Evolutionary conservation across 2,329 filamentous ascomycete genomes (phyloP).

Genomic region (Coniochaeta prunicola): DNA sequence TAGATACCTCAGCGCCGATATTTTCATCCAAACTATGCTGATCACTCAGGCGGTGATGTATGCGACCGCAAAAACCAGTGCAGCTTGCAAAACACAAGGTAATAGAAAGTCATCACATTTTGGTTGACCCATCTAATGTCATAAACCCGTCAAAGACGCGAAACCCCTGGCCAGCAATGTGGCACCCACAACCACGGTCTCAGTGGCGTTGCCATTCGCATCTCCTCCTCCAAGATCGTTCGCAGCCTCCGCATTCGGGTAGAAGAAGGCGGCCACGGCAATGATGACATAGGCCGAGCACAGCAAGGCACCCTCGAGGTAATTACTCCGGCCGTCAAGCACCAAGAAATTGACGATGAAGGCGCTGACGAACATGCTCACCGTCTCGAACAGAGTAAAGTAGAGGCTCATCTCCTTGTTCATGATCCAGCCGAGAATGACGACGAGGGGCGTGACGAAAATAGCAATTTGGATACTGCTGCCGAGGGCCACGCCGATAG

Average conservation of each 20-base stretch:
- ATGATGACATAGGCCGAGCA: conserved; percentile 64
- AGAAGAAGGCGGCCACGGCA: conserved; percentile 32
- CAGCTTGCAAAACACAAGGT: not conserved
- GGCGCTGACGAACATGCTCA: conserved; percentile 75
- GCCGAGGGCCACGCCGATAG: conserved; percentile 65
- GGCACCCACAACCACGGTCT: not conserved
- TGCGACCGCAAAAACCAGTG: too few relatives aligned
- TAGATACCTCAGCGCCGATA: not conserved
- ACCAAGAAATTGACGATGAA: conserved; percentile 87
- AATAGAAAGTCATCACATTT: not conserved
- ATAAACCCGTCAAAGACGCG: not conserved
- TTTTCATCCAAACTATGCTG: not conserved
- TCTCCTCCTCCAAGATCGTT: conserved; percentile 9
- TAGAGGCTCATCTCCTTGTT: conserved; percentile 68
- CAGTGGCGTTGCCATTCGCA: not conserved
- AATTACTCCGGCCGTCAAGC: conserved; percentile 78
- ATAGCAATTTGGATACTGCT: conserved; percentile 67
- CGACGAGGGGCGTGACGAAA: conserved; percentile 62
- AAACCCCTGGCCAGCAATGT: not conserved
- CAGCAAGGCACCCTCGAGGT: conserved; percentile 69
- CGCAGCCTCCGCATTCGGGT: conserved; percentile 8
- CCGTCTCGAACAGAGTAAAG: conserved; percentile 84
- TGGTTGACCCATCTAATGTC: not conserved
- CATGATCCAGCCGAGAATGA: conserved; percentile 66
- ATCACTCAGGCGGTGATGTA: too few relatives aligned